phyloP scores from a whole-genome alignment of 2,329 filamentous ascomycete genomes.

The Elsinoe batatas region DNA sequence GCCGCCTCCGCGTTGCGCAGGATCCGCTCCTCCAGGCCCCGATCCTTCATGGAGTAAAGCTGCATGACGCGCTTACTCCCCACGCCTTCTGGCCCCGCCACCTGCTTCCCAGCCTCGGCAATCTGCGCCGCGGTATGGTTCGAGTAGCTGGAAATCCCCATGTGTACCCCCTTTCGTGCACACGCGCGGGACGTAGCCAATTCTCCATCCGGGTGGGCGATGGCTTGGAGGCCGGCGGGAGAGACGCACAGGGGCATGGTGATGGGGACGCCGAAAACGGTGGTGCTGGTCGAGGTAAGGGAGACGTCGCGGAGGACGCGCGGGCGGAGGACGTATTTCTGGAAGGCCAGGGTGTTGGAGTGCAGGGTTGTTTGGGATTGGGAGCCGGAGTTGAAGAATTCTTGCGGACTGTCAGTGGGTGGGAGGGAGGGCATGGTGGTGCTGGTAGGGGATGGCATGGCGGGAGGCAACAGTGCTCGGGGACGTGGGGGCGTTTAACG shows the following conservation, averaged over 20 bases:
- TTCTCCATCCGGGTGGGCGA: conserved; percentile 44
- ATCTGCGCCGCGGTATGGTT: conserved; percentile 41
- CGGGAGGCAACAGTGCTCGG: background rate
- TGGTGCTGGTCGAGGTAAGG: conserved; percentile 31
- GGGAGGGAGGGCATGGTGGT: background rate
- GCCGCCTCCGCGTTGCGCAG: conserved; percentile 22
- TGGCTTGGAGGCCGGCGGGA: conserved; percentile 42
- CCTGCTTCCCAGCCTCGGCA: conserved; percentile 24
- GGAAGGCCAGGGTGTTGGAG: conserved; percentile 3
- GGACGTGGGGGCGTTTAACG: background rate
- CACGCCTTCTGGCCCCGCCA: conserved; percentile 18
- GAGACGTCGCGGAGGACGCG: conserved; percentile 31
- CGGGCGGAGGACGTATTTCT: conserved; percentile 18
- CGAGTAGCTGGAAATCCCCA: conserved; percentile 42
- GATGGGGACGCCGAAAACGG: conserved; percentile 34
- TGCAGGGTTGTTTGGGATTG: conserved; percentile 1
- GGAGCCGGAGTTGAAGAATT: conserved; percentile 11
- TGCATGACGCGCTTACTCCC: conserved; percentile 44
- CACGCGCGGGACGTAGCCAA: conserved; percentile 40
- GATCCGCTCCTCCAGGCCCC: conserved; percentile 36
- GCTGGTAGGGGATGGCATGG: background rate
- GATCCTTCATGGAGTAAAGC: conserved; percentile 44
- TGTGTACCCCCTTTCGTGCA: conserved; percentile 33
- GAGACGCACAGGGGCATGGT: conserved; percentile 43
- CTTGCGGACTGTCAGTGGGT: background rate